Percentiles rank a stretch among this genome's conserved stretches.
phyloP scores from a whole-genome alignment of 257 asterid genomes.

The Schizonepeta tenuifolia region DNA sequence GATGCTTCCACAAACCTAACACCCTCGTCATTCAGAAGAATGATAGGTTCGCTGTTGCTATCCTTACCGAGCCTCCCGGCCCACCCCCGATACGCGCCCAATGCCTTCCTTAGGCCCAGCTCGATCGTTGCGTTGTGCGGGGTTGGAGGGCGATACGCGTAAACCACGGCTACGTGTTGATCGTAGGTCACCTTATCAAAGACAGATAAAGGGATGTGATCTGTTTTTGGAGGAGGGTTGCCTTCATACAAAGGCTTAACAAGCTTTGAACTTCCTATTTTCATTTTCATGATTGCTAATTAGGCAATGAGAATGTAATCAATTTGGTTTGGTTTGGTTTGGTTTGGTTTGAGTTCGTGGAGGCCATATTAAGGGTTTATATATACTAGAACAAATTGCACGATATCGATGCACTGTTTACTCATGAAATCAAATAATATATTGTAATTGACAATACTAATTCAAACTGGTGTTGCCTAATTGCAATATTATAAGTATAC shows the following conservation, averaged over 20 bases:
- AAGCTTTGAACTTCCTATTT: slow-evolving; percentile 59
- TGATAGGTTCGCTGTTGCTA: slow-evolving; percentile 42
- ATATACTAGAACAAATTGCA: slow-evolving; percentile 32
- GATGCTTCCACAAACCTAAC: slow-evolving; percentile 81
- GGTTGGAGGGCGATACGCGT: slow-evolving; percentile 79
- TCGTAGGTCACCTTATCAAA: slow-evolving; percentile 72
- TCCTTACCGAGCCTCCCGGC: slow-evolving; percentile 76
- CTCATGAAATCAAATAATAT: background rate
- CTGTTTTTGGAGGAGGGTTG: slow-evolving; percentile 44
- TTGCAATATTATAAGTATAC: background rate
- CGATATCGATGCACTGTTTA: background rate
- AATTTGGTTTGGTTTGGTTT: slow-evolving; percentile 28
- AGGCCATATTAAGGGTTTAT: slow-evolving; percentile 36
- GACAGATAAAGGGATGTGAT: slow-evolving; percentile 56
- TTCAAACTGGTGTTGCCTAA: slow-evolving; percentile 6
- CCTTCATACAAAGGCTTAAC: slow-evolving; percentile 66
- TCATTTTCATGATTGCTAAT: slow-evolving; percentile 56
- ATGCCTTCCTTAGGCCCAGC: slow-evolving; percentile 63
- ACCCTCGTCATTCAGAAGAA: slow-evolving; percentile 70
- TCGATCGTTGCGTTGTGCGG: slow-evolving; percentile 55
- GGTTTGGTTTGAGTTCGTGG: slow-evolving; percentile 31
- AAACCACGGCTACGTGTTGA: slow-evolving; percentile 74
- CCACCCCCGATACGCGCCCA: slow-evolving; percentile 68
- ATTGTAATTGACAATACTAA: background rate
- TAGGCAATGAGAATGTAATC: background rate